Base-by-base conservation (phyloP, 2,329 filamentous ascomycete genomes). In the Fusarium sp. region DNA sequence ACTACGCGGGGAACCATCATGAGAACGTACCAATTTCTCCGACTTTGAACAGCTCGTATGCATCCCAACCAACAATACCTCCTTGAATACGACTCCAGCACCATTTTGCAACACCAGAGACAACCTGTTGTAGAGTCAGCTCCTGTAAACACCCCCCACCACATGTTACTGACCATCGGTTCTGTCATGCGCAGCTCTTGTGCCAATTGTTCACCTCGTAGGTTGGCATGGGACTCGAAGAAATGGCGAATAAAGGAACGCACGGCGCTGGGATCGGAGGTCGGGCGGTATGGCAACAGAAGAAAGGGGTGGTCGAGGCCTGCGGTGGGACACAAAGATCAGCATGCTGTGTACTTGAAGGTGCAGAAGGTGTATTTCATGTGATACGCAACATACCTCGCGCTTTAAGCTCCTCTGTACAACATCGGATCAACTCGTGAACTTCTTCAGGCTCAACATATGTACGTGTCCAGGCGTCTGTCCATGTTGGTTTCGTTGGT, bases 81-180 rank as follows among this genome's bases (percentile, higher is more conserved):
- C 94, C 93, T 41, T 91, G 89, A 50, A 99, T 83, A 80, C 96
- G 89, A 78, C 93, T 94, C 96, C 96, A 99, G 79, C 95, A 98
- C 96, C 96, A 99, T 83, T 98, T 99, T 69, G 96, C 85, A 41
- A 97, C 94, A 74, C 94, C 96, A 68, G 94, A 94, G 54, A 99
- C 87, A 57, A 97, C 94, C 93, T 97, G 67, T 30, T 22, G 45
- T 20, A 35, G 48, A 49, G 51, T 72, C 79, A 74, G 79, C 48
- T 15, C 47, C 47, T 53, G 46, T 26, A 22, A 47, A 37, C 20
- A 8, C 19, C 10, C 45, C 37, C 35, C 26, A n/a, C 17, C 26
- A 32, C 22, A 32, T 15, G 6, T 17, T 22, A 74, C 88, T 70
- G 85, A 97, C 95, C 91, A 97, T 93, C 61, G 95, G 94, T 79